Evolutionary conservation across 306 rosid species (phyloP), one percentile per base, ranked within the genome.

Genomic region (Quercus parvula): DNA sequence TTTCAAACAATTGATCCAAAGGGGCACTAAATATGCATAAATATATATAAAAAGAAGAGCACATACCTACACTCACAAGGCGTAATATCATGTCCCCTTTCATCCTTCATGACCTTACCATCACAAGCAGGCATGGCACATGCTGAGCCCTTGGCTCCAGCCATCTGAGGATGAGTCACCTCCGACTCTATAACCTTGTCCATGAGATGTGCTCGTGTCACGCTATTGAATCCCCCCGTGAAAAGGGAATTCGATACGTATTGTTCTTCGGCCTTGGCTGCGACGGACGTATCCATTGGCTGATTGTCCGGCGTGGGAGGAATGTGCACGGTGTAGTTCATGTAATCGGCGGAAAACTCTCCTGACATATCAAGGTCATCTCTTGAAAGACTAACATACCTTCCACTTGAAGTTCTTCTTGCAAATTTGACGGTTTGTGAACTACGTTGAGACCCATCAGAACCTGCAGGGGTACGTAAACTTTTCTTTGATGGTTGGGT

Each of bases 1-100:
- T 49, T 49, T 49, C 54, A 49, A 49, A 12, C 54, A 49, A 13
- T 13, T 12, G 54, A 49, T 0, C 54, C 17, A 49, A 49, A 49
- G 15, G 17, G 14, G 11, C 13, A 61, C 25, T 61, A 22, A 24
- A 61, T 13, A 6, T 8, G 67, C 67, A 4, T 3, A n/a, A 24
- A 24, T 22, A 61, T 9, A 4, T 2, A 8, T 55, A 22, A 1
- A 4, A 24, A 56, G 54, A 46, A 10, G 9, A 18, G 8, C 31
- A 49, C 78, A 71, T 86, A 94, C 98, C 97, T 89, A 92, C 98
- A 94, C 22, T 87, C 97, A 25, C 98, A 94, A 74, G 98, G 98
- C 35, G 87, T 86, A 1, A 94, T 58, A 56, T 94, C 98, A 5
- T 69, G 56, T 25, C 98, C 98, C 35, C 98, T 91, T 71, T 92